These are phyloP conservation scores for Buddleja alternifolia DNA, from an alignment of 257 asterid genomes.

Conservation along the genomic window DNA sequence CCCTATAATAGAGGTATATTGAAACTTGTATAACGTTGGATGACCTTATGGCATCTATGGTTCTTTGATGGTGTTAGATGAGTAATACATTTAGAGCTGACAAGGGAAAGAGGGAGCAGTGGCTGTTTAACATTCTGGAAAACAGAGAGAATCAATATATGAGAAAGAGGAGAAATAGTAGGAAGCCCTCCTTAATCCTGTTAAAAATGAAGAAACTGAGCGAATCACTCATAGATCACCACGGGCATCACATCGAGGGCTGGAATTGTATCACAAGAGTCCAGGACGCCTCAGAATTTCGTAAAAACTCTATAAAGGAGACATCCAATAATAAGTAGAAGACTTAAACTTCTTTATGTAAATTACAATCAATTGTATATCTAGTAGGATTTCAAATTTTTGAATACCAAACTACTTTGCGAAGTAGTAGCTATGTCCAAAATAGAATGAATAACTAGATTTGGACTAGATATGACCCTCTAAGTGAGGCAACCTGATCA, in stretches of 20 bases:
- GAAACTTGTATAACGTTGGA: background rate
- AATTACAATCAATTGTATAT: no score
- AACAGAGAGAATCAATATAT: background rate
- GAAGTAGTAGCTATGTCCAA: background rate
- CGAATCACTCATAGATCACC: background rate
- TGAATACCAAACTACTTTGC: background rate
- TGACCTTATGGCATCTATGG: background rate
- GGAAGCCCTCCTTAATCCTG: background rate
- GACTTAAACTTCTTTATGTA: no score
- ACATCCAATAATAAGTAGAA: no score
- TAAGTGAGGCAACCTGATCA: background rate
- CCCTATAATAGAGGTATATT: conserved; percentile 64
- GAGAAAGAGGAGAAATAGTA: background rate
- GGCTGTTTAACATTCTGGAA: background rate
- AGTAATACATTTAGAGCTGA: background rate
- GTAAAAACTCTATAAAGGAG: background rate
- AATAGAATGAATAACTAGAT: background rate
- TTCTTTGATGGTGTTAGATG: conserved; percentile 13
- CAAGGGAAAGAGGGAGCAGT: background rate
- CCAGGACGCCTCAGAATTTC: background rate
- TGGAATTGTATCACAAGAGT: background rate
- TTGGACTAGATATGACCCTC: background rate
- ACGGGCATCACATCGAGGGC: background rate
- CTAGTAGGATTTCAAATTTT: background rate
- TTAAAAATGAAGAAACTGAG: background rate